Evolutionary conservation across 768 basidiomycete species (phyloP), one percentile per base, ranked within the genome.

Genomic region (Kwoniella sp.): DNA sequence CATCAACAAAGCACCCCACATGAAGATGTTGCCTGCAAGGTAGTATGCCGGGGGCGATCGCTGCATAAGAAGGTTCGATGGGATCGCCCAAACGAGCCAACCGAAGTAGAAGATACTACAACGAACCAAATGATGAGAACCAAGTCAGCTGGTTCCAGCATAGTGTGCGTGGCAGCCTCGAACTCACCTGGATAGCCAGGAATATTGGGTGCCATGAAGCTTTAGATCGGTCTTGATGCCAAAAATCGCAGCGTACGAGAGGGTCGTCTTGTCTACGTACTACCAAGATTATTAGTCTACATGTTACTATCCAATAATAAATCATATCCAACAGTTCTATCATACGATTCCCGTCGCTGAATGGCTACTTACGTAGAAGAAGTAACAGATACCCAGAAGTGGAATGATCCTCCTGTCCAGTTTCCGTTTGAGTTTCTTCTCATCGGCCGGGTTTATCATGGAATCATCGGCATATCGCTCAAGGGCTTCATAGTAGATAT

Each of bases 21-120:
- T 72, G 66, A 72, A 73, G 60, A 82, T 82, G 64, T 83, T 83
- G 62, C 74, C 65, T 2, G 80, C 80, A 17, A 83, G 76, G 58
- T 83, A 83, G 29, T 80, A 81, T 24, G 78, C 81, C 1, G 81
- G 74, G 8, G 82, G 82, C 26, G 74, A 79, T 33, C 77, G 71
- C 59, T 83, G 82, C 78, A 83, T 81, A 51, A 82, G 65, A 36
- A 83, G 27, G 60, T 83, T 83, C 10, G 81, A 80, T 0, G 83
- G 82, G 24, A 83, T 73, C 0, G 82, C 82, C 82, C 82, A 79
- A 2, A 67, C 77, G 3, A 82, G 57, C 82, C 82, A 83, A 15
- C 82, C 77, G 65, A 76, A 82, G 71, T 82, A 82, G 68, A 82
- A 82, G 55, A 82, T 68, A 67, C 74, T 78, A 19, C n/a, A n/a